Conservation (phyloP, 305 asterid species). For the Rubia occidens region DNA sequence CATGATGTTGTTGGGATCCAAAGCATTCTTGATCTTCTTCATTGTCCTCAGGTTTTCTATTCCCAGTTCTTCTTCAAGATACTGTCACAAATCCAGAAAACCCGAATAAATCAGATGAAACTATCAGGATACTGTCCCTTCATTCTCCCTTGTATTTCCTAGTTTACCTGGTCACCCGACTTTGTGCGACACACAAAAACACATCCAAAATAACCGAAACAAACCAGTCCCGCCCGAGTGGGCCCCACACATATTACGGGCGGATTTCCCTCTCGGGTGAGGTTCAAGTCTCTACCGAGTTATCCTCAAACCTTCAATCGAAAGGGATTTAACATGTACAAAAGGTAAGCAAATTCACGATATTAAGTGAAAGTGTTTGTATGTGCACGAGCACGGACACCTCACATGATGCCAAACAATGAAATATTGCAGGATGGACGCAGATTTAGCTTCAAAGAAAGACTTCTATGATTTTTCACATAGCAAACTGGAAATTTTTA, state of each 20-base stretch:
- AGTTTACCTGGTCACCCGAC: too few species aligned
- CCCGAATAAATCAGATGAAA: background rate
- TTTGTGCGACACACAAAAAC: too few species aligned
- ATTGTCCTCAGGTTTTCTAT: slow-evolving; percentile 81
- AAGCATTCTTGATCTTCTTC: slow-evolving; percentile 76
- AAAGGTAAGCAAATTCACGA: background rate
- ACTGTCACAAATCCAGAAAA: slow-evolving; percentile 34
- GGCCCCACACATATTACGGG: too few species aligned
- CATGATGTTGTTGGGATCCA: slow-evolving; percentile 87
- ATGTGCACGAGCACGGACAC: background rate
- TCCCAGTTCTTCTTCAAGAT: slow-evolving; percentile 88
- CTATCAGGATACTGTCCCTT: background rate
- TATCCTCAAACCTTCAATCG: too few species aligned
- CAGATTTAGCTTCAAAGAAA: background rate
- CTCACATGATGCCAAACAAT: background rate
- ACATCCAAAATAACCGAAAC: too few species aligned
- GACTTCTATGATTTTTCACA: background rate
- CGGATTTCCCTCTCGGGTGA: too few species aligned
- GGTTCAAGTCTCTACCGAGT: too few species aligned
- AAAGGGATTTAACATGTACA: background rate
- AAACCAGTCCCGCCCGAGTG: too few species aligned
- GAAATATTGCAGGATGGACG: background rate
- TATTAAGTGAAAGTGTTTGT: background rate
- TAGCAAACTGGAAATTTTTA: background rate
- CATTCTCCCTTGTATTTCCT: too few species aligned